Percentiles rank a stretch among this genome's conserved stretches.
Conservation (phyloP, 2,329 filamentous ascomycete species). For the Epichloe hybrida region DNA sequence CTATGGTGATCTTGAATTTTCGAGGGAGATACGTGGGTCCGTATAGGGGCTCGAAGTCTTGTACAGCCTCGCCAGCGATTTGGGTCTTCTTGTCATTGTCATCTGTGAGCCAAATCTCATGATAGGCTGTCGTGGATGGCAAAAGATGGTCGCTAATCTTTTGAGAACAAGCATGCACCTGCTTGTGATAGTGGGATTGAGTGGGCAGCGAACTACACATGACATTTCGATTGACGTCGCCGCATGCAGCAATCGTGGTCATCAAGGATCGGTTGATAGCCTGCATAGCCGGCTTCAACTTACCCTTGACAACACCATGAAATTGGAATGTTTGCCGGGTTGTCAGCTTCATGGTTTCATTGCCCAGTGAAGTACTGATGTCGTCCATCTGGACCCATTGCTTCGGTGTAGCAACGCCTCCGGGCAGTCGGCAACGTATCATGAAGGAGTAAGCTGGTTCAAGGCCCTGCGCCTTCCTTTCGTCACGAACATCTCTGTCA, state of each 20-base stretch:
- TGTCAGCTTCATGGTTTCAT: constrained; percentile 98
- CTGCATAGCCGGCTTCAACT: constrained; percentile 92
- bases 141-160: constrained; percentile 88
- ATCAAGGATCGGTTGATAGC: constrained; percentile 91
- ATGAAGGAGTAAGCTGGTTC: constrained; percentile 98
- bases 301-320: constrained; percentile 92
- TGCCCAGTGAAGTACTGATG: constrained; percentile 76
- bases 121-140: constrained; percentile 82
- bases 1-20: constrained; percentile 99
- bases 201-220: constrained; percentile 95
- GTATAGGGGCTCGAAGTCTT: constrained; percentile 92
- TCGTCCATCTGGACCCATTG: constrained; percentile 99
- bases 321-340: constrained; percentile 99
- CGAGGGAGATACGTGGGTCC: constrained; percentile 90
- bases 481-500: constrained; percentile 87
- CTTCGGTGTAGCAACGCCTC: constrained; percentile 76
- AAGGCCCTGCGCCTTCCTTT: constrained; percentile 94
- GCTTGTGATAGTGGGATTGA: constrained; percentile 66
- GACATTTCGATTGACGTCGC: constrained; percentile 97
- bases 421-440: constrained; percentile 87
- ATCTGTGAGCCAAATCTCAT: constrained; percentile 97
- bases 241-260: constrained; percentile 95
- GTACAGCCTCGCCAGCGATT: constrained; percentile 80
- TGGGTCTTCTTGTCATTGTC: constrained; percentile 82
- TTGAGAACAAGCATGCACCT: constrained; percentile 67